These are phyloP conservation scores for Dacryopinax primogenitus DNA, from an alignment of 768 basidiomycete species.

Conservation along the genomic window DNA sequence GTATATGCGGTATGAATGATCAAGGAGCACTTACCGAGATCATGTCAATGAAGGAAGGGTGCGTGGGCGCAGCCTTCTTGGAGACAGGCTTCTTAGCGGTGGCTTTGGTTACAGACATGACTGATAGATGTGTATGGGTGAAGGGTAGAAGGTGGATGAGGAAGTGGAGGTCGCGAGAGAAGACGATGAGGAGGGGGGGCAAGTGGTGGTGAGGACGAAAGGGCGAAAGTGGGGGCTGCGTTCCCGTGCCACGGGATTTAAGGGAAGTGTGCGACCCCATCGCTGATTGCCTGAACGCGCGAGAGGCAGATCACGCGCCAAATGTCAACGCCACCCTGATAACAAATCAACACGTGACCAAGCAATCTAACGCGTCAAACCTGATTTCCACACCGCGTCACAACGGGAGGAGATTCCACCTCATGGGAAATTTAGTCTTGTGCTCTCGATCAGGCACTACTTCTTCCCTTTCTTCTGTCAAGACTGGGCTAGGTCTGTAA, in stretches of 20 bases:
- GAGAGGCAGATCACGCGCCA: conserved; percentile 1
- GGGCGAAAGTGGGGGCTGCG: neutral
- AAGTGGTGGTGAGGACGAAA: conserved; percentile 8
- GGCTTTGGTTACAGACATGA: conserved; percentile 27
- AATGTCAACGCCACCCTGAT: conserved; percentile 8
- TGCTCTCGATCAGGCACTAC: neutral
- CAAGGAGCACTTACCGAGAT: conserved; percentile 27
- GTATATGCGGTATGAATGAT: conserved; percentile 8
- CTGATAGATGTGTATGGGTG: conserved; percentile 16
- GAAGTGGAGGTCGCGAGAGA: conserved; percentile 4
- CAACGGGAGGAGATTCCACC: neutral
- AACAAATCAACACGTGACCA: conserved; percentile 9
- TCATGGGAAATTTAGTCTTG: neutral
- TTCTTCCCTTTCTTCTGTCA: neutral
- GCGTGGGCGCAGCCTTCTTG: conserved; percentile 25
- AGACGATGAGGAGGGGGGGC: neutral
- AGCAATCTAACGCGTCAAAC: neutral
- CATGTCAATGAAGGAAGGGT: conserved; percentile 43
- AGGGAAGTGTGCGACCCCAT: neutral
- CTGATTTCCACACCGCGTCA: neutral
- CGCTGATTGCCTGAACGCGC: conserved; percentile 3
- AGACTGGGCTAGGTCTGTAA: neutral
- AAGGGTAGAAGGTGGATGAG: conserved; percentile 11
- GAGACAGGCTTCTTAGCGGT: conserved; percentile 27
- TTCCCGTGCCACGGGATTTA: conserved; percentile 8